Percentiles rank a stretch among this genome's conserved stretches.
These are phyloP conservation scores for Stagonosporopsis vannaccii DNA, from an alignment of 2,329 filamentous ascomycete genomes.

Conservation along the genomic window DNA sequence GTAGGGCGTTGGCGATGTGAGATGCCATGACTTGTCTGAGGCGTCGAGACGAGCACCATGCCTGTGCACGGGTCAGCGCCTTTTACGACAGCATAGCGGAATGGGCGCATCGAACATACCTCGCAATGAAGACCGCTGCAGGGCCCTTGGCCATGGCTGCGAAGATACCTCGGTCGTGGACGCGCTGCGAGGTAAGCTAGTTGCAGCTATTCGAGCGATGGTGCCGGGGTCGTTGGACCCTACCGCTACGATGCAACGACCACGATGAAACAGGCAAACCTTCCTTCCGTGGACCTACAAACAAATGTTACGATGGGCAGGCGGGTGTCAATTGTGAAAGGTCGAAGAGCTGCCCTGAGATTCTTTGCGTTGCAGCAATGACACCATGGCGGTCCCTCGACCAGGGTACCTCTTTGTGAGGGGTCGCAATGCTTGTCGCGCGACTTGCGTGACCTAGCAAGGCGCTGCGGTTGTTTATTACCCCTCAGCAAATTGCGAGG, in stretches of 20 bases:
- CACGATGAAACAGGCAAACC: conserved; percentile 7
- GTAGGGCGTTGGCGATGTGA: conserved; percentile 91
- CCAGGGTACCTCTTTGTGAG: conserved; percentile 11
- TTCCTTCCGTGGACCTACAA: conserved; percentile 7
- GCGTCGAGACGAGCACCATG: conserved; percentile 94
- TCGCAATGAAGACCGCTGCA: conserved; percentile 59
- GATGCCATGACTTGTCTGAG: conserved; percentile 93
- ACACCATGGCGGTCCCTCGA: conserved; percentile 26
- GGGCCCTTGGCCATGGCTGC: conserved; percentile 54
- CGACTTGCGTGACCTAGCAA: conserved; percentile 15
- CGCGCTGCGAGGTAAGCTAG: conserved; percentile 12
- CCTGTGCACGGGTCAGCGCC: conserved; percentile 54
- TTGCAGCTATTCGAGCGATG: conserved; percentile 12
- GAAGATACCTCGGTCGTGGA: conserved; percentile 15
- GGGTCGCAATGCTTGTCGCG: conserved; percentile 13
- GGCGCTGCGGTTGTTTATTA: conserved; percentile 3
- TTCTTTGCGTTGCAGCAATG: conserved; percentile 32
- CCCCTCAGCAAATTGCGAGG: conserved; percentile 7
- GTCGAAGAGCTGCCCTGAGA: conserved; percentile 18
- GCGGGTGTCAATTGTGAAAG: conserved; percentile 8
- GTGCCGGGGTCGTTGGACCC: conserved; percentile 2
- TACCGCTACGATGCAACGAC: conserved; percentile 1
- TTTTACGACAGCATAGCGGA: conserved; percentile 5
- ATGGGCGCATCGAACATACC: conserved; percentile 42
- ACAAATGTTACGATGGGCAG: neutral